Conservation (phyloP, 345 rosid genomes). For the Stellera chamaejasme region DNA sequence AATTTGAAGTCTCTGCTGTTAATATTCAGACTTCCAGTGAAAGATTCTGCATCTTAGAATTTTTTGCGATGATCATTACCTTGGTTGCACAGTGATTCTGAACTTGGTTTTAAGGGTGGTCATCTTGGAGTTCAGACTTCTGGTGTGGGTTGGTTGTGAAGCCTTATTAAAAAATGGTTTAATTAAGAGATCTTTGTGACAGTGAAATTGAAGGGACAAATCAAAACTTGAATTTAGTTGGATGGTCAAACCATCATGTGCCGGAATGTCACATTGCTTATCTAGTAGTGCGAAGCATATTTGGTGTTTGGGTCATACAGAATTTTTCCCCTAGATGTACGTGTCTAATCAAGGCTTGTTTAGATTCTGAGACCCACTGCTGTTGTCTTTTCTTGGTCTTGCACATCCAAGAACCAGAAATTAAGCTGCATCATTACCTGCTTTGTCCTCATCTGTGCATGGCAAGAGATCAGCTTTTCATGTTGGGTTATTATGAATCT, state of each 20-base stretch:
- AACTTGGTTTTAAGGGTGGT: constrained; percentile 10
- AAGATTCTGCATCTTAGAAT: constrained; percentile 13
- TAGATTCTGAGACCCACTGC: too few relatives aligned
- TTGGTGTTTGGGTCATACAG: too few relatives aligned
- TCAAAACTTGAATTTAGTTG: neutral
- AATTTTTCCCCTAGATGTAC: too few relatives aligned
- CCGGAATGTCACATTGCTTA: neutral
- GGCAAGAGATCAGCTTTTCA: too few relatives aligned
- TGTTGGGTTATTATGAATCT: too few relatives aligned
- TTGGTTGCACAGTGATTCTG: constrained; percentile 2
- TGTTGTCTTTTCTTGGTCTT: too few relatives aligned
- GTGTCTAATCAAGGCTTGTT: too few relatives aligned
- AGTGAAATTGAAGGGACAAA: constrained; percentile 1
- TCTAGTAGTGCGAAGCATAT: too few relatives aligned
- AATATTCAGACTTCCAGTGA: constrained; percentile 11
- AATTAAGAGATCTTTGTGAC: constrained; percentile 8
- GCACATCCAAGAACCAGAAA: too few relatives aligned
- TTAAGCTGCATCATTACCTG: too few relatives aligned
- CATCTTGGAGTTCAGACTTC: constrained; percentile 7
- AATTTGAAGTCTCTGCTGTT: constrained; percentile 8
- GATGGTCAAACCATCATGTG: neutral
- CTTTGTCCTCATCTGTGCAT: too few relatives aligned
- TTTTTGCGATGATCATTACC: constrained; percentile 8
- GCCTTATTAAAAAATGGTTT: constrained; percentile 5
- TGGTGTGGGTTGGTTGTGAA: constrained; percentile 5